Base-by-base conservation (phyloP, 2,329 filamentous ascomycete species). In the Shiraia bambusicola region DNA sequence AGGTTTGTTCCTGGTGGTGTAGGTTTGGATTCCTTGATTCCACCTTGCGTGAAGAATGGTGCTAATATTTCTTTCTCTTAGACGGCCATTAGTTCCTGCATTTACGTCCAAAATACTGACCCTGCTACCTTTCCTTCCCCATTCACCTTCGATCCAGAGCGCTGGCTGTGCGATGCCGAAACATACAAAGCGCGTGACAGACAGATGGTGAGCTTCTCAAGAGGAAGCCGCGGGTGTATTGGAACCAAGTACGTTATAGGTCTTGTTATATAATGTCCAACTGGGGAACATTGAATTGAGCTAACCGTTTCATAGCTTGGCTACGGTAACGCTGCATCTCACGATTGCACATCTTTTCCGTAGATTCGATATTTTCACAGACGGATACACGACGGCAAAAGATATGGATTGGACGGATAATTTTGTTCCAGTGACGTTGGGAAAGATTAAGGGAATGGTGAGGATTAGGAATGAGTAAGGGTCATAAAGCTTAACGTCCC, bases 371-470 rank as follows among this genome's bases (percentile, higher is more conserved):
- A 46, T 50, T 8, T 26, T 22, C 12, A 50, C 50, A 14, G 40
- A 30, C 12, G 50, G 45, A 15, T 42, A 49, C 31, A 50, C 45
- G 17, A 50, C 50, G 12, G 47, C 37, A 12, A 13, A 25, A 11
- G 47, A 53, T 45, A 50, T 50, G 45, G 45, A 49, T 12, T 51
- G 50, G 45, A 49, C 34, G 10, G 42, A 54, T 34, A 28, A 40
- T 6, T 51, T 54, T 31, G 47, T 54, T 30, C 37, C 50, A 1
- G 27, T 28, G 31, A 24, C 42, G 13, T 15, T 37, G 24, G 45
- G 47, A 10, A 40, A 39, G 17, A 47, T 51, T 14, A 51, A 43
- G 34, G 50, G 45, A 3, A 19, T 45, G 14, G 42, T 49, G 16
- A 45, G 34, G 40, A 15, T 43, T 13, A 36, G 50, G 15, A 30